A percentile compares a stretch with the other conserved stretches of the same genome.
These are phyloP conservation scores for Arthrobotrys musiformis DNA, from an alignment of 2,329 filamentous ascomycete genomes.

Conservation along the genomic window DNA sequence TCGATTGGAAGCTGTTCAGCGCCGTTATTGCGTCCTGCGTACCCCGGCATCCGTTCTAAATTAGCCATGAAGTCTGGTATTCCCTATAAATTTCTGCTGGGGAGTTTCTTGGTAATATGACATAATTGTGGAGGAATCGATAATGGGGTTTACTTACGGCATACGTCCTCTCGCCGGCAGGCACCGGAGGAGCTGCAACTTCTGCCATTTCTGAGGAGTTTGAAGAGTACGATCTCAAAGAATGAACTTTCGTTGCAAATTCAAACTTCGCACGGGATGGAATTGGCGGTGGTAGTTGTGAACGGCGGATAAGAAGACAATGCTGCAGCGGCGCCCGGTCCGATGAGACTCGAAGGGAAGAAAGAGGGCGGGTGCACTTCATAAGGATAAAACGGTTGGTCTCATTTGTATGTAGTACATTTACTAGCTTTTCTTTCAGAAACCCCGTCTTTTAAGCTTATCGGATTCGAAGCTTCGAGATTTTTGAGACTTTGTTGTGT, in stretches of 20 bases:
- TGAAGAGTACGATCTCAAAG: constrained; percentile 9
- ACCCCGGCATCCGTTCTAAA: not conserved
- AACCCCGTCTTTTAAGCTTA: too few relatives aligned
- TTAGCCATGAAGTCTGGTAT: not conserved
- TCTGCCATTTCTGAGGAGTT: constrained; percentile 24
- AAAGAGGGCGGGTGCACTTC: constrained; percentile 9
- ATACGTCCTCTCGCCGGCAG: constrained; percentile 31
- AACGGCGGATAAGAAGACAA: not conserved
- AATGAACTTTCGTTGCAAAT: not conserved
- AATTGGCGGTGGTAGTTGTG: not conserved
- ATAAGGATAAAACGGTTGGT: constrained; percentile 20
- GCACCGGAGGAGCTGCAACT: not conserved
- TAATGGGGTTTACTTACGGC: constrained; percentile 21
- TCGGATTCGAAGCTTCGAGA: not conserved
- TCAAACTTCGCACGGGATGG: not conserved
- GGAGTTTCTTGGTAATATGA: not conserved
- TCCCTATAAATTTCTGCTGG: not conserved
- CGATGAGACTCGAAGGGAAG: not conserved
- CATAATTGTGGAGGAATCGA: not conserved
- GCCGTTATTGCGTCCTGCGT: constrained; percentile 74
- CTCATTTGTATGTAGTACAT: too few relatives aligned
- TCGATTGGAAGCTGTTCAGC: constrained; percentile 81
- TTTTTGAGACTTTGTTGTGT: not conserved
- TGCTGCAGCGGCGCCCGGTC: not conserved
- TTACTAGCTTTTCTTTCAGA: too few relatives aligned